A percentile compares a stretch with the other conserved stretches of the same genome.
phyloP scores from a whole-genome alignment of 2,329 filamentous ascomycete genomes.

The Xylaria sp. region DNA sequence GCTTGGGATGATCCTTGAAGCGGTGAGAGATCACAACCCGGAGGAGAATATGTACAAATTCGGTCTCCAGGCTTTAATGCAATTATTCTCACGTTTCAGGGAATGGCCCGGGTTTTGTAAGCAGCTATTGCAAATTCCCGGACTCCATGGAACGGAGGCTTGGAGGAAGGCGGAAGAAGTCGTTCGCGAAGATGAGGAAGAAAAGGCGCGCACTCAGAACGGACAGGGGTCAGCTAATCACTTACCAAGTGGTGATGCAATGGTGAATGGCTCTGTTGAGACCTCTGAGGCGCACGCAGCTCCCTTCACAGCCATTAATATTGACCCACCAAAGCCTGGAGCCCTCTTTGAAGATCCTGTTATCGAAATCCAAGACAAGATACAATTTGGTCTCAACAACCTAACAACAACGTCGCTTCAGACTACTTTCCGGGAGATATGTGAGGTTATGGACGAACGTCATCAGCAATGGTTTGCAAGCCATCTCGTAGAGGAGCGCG shows the following conservation, averaged over 20 bases:
- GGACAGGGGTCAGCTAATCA: constrained; percentile 48
- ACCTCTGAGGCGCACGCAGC: constrained; percentile 69
- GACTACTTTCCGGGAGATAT: constrained; percentile 81
- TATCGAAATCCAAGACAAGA: constrained; percentile 86
- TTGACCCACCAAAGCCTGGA: constrained; percentile 69
- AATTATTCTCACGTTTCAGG: constrained; percentile 79
- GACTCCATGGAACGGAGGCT: constrained; percentile 82
- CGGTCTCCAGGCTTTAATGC: constrained; percentile 90
- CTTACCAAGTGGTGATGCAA: constrained; percentile 51
- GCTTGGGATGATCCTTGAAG: constrained; percentile 97
- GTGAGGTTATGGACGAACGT: constrained; percentile 75
- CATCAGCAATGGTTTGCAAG: constrained; percentile 97
- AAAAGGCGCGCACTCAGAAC: constrained; percentile 61
- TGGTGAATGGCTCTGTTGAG: constrained; percentile 74
- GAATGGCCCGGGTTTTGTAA: constrained; percentile 98
- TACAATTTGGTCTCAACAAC: constrained; percentile 96
- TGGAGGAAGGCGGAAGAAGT: constrained; percentile 83
- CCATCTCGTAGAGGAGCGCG: constrained; percentile 93
- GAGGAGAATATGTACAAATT: constrained; percentile 98
- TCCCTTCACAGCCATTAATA: constrained; percentile 78
- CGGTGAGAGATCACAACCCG: constrained; percentile 81
- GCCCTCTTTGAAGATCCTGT: constrained; percentile 80
- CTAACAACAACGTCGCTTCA: constrained; percentile 88
- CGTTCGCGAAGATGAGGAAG: constrained; percentile 70
- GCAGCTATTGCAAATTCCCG: constrained; percentile 80